A percentile compares a stretch with the other conserved stretches of the same genome.
Evolutionary conservation across 108 stramenopile species (phyloP).

Genomic region (Mediolabrus comicus): DNA sequence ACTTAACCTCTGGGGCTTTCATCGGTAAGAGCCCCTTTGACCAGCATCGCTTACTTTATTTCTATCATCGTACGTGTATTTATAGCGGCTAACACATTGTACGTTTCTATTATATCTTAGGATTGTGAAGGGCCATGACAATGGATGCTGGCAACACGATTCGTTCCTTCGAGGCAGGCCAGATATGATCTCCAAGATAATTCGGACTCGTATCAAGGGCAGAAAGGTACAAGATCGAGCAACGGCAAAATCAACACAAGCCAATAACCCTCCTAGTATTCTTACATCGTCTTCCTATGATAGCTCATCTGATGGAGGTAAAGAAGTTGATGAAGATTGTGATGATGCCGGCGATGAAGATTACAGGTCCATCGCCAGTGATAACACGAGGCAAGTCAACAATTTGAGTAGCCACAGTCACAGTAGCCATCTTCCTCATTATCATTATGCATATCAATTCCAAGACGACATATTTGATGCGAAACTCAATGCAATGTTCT

Average conservation of each 20-base stretch:
- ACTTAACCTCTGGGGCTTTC: slow-evolving; percentile 10
- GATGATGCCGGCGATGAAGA: background rate
- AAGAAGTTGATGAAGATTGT: background rate
- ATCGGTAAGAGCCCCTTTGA: slow-evolving; percentile 1
- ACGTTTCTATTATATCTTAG: background rate
- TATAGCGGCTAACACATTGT: no score
- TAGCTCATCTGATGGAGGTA: background rate
- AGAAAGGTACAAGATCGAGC: no score
- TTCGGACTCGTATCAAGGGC: background rate
- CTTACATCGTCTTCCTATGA: background rate
- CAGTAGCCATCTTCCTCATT: no score
- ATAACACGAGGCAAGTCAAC: background rate
- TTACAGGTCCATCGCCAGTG: no score
- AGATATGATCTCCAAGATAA: background rate
- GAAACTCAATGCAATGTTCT: background rate
- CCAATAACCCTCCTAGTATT: no score
- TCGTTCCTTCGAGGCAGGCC: background rate
- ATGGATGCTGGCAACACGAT: background rate
- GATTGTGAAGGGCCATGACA: background rate
- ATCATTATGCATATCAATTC: background rate
- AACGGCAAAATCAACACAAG: no score
- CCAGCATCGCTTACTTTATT: no score
- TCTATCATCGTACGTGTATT: no score
- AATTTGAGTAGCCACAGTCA: background rate
- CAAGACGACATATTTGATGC: background rate